These are phyloP conservation scores for Floccularia luteovirens DNA, from an alignment of 768 basidiomycete species.

Conservation along the genomic window DNA sequence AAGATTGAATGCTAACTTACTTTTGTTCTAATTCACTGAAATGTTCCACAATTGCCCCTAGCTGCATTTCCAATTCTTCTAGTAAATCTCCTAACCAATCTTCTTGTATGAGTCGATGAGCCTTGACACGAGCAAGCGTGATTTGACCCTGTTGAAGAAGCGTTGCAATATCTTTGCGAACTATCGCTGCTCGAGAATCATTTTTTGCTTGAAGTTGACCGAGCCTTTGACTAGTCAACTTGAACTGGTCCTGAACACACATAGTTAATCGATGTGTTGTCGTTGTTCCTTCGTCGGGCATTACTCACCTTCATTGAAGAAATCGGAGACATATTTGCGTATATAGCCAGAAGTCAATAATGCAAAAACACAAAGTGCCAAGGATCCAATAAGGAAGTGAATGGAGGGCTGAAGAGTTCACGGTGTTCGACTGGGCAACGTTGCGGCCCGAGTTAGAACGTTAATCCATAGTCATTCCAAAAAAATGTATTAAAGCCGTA, in stretches of 20 bases:
- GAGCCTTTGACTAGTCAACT: conserved; percentile 54
- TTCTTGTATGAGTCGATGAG: conserved; percentile 56
- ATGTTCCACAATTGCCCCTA: conserved; percentile 54
- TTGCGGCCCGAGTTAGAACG: too few species aligned
- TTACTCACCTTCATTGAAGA: conserved; percentile 29
- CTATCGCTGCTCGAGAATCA: conserved; percentile 55
- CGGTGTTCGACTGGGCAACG: too few species aligned
- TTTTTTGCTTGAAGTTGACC: conserved; percentile 66
- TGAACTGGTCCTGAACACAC: conserved; percentile 47
- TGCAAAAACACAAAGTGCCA: neutral
- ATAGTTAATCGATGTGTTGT: conserved; percentile 4
- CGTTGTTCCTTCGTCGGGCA: neutral
- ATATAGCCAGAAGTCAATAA: neutral
- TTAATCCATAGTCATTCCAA: too few species aligned
- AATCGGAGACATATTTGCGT: conserved; percentile 4
- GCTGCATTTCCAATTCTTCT: conserved; percentile 57
- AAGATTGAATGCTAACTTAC: conserved; percentile 24
- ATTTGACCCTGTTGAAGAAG: conserved; percentile 55
- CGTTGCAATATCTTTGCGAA: conserved; percentile 61
- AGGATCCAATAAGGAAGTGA: too few species aligned
- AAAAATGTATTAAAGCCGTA: too few species aligned
- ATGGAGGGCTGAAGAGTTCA: too few species aligned
- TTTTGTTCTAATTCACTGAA: conserved; percentile 47
- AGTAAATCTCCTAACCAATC: conserved; percentile 56
- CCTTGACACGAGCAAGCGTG: conserved; percentile 63